Percentiles rank a stretch among this genome's conserved stretches.
phyloP scores from a whole-genome alignment of 2,329 filamentous ascomycete genomes.

The Phialocephala sp. region DNA sequence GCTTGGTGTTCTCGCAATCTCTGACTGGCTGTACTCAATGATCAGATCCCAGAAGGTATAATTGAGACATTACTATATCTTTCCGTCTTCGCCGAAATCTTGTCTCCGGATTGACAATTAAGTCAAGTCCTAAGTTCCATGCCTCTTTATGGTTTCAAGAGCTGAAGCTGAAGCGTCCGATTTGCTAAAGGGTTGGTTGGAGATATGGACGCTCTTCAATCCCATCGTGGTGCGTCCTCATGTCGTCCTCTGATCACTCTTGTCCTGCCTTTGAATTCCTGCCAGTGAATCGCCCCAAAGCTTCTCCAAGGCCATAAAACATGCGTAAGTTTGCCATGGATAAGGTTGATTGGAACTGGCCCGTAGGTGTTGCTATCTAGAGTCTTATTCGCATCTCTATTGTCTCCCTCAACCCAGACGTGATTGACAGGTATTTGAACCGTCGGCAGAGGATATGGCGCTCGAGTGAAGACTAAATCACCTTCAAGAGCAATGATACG shows the following conservation, averaged over 20 bases:
- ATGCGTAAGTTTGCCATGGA: conserved; percentile 76
- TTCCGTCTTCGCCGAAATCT: too few species aligned
- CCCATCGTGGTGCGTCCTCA: conserved; percentile 31
- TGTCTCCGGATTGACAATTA: too few species aligned
- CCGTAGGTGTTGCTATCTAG: conserved; percentile 91
- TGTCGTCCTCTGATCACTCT: conserved; percentile 46
- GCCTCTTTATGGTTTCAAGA: too few species aligned
- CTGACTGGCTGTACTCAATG: too few species aligned
- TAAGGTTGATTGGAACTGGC: conserved; percentile 75
- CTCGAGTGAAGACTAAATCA: conserved; percentile 72
- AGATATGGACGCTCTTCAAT: conserved; percentile 12
- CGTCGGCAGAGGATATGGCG: conserved; percentile 60
- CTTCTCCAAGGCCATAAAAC: conserved; percentile 72
- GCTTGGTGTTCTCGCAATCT: too few species aligned
- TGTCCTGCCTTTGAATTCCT: conserved; percentile 52
- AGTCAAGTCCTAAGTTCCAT: too few species aligned
- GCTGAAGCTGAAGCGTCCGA: too few species aligned
- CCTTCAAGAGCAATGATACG: conserved; percentile 81
- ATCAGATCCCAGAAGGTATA: too few species aligned
- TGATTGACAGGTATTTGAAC: conserved; percentile 80
- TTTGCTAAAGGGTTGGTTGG: not conserved
- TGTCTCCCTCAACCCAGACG: conserved; percentile 93
- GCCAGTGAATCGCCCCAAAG: conserved; percentile 62
- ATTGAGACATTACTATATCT: too few species aligned
- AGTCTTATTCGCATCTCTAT: conserved; percentile 63